Conservation (phyloP, 805 yeast genomes). For the Yamadazyma scolyti region DNA sequence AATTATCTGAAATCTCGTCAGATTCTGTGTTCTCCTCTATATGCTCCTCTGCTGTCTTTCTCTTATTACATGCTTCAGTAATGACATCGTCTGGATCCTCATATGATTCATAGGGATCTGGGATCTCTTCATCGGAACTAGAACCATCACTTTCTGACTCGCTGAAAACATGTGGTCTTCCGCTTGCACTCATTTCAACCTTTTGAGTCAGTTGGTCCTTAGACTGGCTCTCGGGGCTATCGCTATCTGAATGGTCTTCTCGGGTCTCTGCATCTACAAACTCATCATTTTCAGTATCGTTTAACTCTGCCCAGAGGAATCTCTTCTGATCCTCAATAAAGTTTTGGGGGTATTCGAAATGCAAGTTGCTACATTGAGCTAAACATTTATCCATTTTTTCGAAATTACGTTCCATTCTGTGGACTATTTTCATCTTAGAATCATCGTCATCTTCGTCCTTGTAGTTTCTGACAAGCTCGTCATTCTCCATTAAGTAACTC, state of each 20-base stretch:
- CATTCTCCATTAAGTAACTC: conserved; percentile 23
- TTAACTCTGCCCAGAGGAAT: conserved; percentile 5
- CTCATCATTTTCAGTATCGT: conserved; percentile 3
- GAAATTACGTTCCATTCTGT: conserved; percentile 8
- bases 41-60: conserved; percentile 1
- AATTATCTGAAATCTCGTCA: not conserved
- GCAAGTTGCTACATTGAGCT: conserved; percentile 18
- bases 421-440: conserved; percentile 5
- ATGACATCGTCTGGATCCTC: conserved; percentile 3
- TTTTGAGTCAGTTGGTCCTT: too few relatives aligned
- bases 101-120: conserved; percentile 2
- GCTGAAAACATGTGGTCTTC: not conserved
- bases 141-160: conserved; percentile 2
- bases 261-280: conserved; percentile 1
- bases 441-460: conserved; percentile 4
- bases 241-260: too few relatives aligned
- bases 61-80: conserved; percentile 1
- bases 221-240: too few relatives aligned
- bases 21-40: conserved; percentile 2
- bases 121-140: conserved; percentile 8
- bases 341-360: conserved; percentile 23
- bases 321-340: conserved; percentile 11
- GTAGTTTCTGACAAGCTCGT: conserved; percentile 14
- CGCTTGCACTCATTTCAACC: not conserved
- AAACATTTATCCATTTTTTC: conserved; percentile 13